phyloP scores from a whole-genome alignment of 768 basidiomycete species.

The Lactifluus volemus region DNA sequence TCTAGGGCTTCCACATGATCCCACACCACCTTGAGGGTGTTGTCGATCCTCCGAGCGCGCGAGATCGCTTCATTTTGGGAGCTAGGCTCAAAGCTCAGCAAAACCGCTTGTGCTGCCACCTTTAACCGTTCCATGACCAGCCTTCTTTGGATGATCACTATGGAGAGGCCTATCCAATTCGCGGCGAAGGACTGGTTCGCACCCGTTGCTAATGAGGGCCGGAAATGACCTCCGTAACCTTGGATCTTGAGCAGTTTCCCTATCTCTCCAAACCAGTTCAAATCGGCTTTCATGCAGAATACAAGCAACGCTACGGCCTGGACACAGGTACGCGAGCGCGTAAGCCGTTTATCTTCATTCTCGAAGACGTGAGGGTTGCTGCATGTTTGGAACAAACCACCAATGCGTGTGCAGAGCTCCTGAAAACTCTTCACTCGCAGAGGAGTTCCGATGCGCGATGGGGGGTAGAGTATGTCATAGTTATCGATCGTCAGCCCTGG shows the following conservation, averaged over 20 bases:
- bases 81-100: background rate
- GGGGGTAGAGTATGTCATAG: background rate
- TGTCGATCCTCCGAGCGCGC: conserved; percentile 8
- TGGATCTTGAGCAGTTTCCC: background rate
- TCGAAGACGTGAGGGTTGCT: background rate
- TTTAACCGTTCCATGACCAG: background rate
- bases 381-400: conserved; percentile 11
- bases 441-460: background rate
- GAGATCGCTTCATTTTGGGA: background rate
- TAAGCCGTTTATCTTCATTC: background rate
- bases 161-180: conserved; percentile 15
- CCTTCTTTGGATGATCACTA: conserved; percentile 5
- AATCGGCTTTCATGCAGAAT: conserved; percentile 1
- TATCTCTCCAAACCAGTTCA: conserved; percentile 7
- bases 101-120: background rate
- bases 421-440: background rate
- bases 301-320: conserved; percentile 6
- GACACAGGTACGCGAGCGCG: conserved; percentile 8
- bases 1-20: no score
- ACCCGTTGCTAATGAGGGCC: background rate
- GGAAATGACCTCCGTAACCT: background rate
- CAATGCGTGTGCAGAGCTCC: conserved; percentile 7
- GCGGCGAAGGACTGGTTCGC: conserved; percentile 5
- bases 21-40: background rate
- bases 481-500: no score